Evolutionary conservation across 2,329 filamentous ascomycete species (phyloP), one percentile per base, ranked within the genome.

Genomic region (Thelonectria olida): DNA sequence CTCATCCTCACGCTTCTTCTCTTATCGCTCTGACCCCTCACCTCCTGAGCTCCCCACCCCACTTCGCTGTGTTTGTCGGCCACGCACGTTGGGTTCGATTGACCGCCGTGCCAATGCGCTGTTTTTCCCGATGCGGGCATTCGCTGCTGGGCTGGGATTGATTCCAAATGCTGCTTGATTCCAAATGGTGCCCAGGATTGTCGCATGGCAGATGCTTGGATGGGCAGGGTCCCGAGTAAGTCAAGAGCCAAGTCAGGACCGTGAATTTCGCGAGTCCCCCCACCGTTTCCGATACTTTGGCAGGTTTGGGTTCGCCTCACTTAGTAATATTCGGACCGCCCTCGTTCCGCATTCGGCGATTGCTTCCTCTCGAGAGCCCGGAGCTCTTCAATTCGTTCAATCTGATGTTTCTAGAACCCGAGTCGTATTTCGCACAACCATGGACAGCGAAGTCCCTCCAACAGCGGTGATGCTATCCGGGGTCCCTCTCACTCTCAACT

Each of bases 81-180:
- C 52, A 41, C 52, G 38, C 38, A 54, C 25, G 23, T 38, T 20
- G 36, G n/a, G n/a, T n/a, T 39, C 20, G 22, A 39, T 25, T 55
- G 42, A 13, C 20, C 15, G 7, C n/a, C n/a, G 23, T 10, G 44
- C 41, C 23, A 36, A 23, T 55, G 31, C 41, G 53, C 34, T 39
- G 53, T 41, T 55, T 55, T 48, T 27, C 38, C 15, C n/a, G 15
- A 19, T 19, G 17, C 20, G 13, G 38, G 38, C n/a, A 20, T 20
- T 20, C 36, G 22, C 15, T 41, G 48, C n/a, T n/a, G n/a, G n/a
- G 28, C 28, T 39, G 52, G 41, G 31, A 20, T 28, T 55, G 52
- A 55, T 55, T 55, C 41, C 53, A 55, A 48, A 55, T 41, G 28
- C n/a, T 27, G 20, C 9, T 28, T 48, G 53, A 54, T 54, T 54